Percentiles rank a stretch among this genome's conserved stretches.
These are phyloP conservation scores for Diaporthe sp. DNA, from an alignment of 2,329 filamentous ascomycete genomes.

Conservation along the genomic window DNA sequence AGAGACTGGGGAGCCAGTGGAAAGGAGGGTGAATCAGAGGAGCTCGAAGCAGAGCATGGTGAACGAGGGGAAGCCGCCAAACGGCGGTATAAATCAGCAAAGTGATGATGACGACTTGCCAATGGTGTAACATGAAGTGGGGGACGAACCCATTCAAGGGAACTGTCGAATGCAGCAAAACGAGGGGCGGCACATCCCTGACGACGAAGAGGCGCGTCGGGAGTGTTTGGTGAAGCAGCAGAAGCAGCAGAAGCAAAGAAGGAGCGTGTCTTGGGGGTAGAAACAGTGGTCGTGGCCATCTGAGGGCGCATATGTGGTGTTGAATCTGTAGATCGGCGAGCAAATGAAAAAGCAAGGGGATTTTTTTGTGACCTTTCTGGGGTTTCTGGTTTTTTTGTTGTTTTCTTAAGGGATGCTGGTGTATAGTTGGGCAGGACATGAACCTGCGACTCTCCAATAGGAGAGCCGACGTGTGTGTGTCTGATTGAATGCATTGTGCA, in stretches of 20 bases:
- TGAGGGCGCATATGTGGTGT: background rate
- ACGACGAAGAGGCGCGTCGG: constrained; percentile 14
- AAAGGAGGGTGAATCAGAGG: background rate
- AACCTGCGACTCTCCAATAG: constrained; percentile 16
- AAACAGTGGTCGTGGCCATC: background rate
- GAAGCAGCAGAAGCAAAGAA: background rate
- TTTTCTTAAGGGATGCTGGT: constrained; percentile 28
- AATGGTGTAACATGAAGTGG: background rate
- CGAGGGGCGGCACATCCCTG: constrained; percentile 5
- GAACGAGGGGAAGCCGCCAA: background rate
- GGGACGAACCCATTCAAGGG: background rate
- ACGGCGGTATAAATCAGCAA: background rate
- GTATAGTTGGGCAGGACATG: constrained; percentile 6
- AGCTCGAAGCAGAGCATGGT: background rate
- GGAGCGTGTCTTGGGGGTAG: background rate
- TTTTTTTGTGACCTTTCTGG: constrained; percentile 18
- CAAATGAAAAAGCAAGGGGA: background rate
- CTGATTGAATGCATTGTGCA: constrained; percentile 2
- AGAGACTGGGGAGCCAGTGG: background rate
- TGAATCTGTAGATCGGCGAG: background rate
- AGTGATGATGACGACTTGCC: background rate
- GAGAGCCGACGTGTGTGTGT: constrained; percentile 11
- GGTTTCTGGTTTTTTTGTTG: constrained; percentile 25
- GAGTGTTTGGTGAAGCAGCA: background rate
- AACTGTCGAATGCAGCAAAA: background rate